Base-by-base conservation (phyloP, 2,329 filamentous ascomycete species). In the Fusarium tupiense region DNA sequence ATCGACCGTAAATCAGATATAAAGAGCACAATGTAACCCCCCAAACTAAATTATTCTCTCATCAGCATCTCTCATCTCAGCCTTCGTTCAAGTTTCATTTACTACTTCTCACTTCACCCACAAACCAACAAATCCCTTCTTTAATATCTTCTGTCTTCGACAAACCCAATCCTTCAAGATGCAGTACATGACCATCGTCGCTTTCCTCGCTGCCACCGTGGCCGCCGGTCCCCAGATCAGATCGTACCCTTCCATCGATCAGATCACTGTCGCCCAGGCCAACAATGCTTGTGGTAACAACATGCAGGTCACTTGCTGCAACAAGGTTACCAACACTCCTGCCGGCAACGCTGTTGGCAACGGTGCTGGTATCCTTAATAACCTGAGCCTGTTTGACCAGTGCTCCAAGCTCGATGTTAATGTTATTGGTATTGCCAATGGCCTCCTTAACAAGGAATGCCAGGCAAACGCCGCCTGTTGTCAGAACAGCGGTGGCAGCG, bases 371-470 rank as follows among this genome's bases (percentile, higher is more conserved):
- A 31, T 64, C 22, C 56, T 61, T 3, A 61, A 64, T 19, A n/a
- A 40, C 24, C 46, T 64, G 16, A 61, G 10, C 62, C 56, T 64
- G 20, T 50, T 61, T 10, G 46, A 52, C 2, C 46, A 61, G 37
- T 64, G 62, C 62, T 61, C 62, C 5, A 64, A 64, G 62, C 44
- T 64, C 10, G 29, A 64, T 16, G 38, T 65, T 7, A 46, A 65
- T 5, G 62, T 65, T 16, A 6, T 65, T 3, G 62, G 17, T 22
- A 52, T 65, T 38, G 62, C 62, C 12, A 62, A 65, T 6, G 10
- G 16, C 46, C 62, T 65, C 29, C 62, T 65, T 3, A 61, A 65
- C 38, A 65, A 65, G 57, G 57, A 65, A 20, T 65, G 62, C 57
- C 31, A 50, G 38, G 62, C 62, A 19, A 61, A 61, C 10, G 62